Evolutionary conservation across 768 basidiomycete genomes (phyloP), one percentile per base, ranked within the genome.

Genomic region (Clavulina sp.): DNA sequence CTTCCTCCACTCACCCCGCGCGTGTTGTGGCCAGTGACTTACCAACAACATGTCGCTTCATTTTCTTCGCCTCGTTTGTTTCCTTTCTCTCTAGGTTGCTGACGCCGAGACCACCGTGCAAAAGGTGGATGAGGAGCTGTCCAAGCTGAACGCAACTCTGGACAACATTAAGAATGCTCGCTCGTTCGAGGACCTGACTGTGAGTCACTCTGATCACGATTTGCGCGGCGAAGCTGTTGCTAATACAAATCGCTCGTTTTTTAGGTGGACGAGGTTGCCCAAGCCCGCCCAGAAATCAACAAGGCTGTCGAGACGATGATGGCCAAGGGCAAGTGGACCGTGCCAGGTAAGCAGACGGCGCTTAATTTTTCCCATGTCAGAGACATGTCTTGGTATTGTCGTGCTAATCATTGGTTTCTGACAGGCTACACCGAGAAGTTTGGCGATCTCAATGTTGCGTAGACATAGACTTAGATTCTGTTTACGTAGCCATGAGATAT

Each of bases 291-390:
- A 18, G 86, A 87, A 66, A 80, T 97, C 65, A 70, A 73, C 34
- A 80, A 95, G 68, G 79, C 84, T 40, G 86, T 95, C 54, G 88
- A 96, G 70, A 84, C 74, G 58, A 93, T 95, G 89, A 66, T 96
- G 57, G 80, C 83, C 77, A 91, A 96, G 71, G 92, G 92, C 68
- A 95, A 96, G 72, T 95, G 88, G 83, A 88, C 83, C 61, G 92
- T 96, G 53, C 93, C 93, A 61, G 92, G 91, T 81, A 63, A 50
- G 72, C 56, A n/a, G n/a, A n/a, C 31, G 28, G 19, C 43, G 3
- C 40, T 21, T 40, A 29, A 32, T 34, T n/a, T 34, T 41, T 30
- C 49, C 18, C 49, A 30, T 30, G 16, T 21, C 13, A 32, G 26
- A 13, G 61, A 24, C 23, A 9, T 32, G 4, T n/a, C 38, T 51